These are phyloP conservation scores for Zalerion maritima DNA, from an alignment of 495 filamentous ascomycete genomes.

Conservation along the genomic window DNA sequence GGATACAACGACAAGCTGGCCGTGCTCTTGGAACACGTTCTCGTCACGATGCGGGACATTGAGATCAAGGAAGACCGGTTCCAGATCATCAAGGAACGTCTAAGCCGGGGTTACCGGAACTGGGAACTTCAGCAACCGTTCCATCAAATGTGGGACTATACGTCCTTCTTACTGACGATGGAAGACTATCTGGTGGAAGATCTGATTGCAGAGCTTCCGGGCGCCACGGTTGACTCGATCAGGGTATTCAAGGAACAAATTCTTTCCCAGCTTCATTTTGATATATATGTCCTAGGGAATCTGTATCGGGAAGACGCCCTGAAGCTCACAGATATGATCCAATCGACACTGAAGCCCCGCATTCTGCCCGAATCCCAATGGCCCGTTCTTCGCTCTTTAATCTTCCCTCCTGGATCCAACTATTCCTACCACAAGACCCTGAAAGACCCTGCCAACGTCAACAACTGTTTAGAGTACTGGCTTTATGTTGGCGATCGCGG, in stretches of 20 bases:
- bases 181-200: constrained; percentile 71
- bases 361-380: constrained; percentile 64
- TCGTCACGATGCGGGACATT: constrained; percentile 73
- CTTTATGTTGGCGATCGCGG: constrained; percentile 63
- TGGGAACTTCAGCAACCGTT: constrained; percentile 79
- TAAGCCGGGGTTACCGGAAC: constrained; percentile 63
- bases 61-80: constrained; percentile 74
- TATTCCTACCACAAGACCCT: constrained; percentile 66
- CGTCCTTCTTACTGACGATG: constrained; percentile 62
- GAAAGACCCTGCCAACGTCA: constrained; percentile 85
- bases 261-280: constrained; percentile 72
- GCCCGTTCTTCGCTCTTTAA: constrained; percentile 58
- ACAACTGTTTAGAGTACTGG: constrained; percentile 90
- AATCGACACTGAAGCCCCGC: constrained; percentile 63
- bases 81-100: constrained; percentile 77
- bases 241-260: constrained; percentile 65
- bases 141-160: constrained; percentile 77
- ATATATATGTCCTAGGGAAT: constrained; percentile 83
- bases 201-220: constrained; percentile 57
- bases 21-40: constrained; percentile 80
- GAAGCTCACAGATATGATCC: constrained; percentile 67
- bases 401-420: constrained; percentile 67
- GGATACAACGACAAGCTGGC: constrained; percentile 96
- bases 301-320: constrained; percentile 91
- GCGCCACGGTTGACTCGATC: constrained; percentile 60